A percentile compares a stretch with the other conserved stretches of the same genome.
Conservation (phyloP, 768 basidiomycete genomes). For the Russula emetica region DNA sequence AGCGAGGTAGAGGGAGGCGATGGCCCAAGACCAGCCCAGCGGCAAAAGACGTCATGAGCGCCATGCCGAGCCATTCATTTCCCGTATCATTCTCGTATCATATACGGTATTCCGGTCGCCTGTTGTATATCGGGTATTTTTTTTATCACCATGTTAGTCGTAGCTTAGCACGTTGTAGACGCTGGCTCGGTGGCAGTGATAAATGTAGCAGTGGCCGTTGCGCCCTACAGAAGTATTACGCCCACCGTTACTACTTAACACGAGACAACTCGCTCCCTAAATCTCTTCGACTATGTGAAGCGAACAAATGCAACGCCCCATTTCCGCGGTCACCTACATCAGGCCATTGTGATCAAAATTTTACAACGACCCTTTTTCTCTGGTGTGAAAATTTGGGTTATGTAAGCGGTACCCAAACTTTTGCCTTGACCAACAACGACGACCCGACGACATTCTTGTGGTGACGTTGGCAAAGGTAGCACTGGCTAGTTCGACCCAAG, state of each 20-base stretch:
- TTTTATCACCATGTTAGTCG: background rate
- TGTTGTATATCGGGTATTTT: background rate
- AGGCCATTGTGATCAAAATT: background rate
- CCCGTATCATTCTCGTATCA: background rate
- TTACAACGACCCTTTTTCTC: background rate
- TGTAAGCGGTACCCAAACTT: conserved; percentile 11
- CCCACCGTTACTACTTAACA: background rate
- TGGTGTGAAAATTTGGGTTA: conserved; percentile 3
- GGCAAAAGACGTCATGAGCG: conserved; percentile 24
- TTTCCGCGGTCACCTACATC: conserved; percentile 5
- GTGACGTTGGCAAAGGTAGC: conserved; percentile 4
- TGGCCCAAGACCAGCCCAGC: conserved; percentile 24
- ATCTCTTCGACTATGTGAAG: background rate
- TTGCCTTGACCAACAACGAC: conserved; percentile 17
- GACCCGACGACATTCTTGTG: background rate
- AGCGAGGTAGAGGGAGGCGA: conserved; percentile 30
- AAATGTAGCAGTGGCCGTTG: background rate
- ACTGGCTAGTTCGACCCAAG: background rate
- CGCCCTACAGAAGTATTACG: background rate
- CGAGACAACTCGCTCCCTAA: background rate
- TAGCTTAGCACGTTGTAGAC: background rate
- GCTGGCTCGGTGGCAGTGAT: background rate
- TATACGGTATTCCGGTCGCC: background rate
- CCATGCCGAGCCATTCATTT: background rate
- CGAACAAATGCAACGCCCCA: background rate